Base-by-base conservation (phyloP, 441 rosid genomes). In the Croton setiger region DNA sequence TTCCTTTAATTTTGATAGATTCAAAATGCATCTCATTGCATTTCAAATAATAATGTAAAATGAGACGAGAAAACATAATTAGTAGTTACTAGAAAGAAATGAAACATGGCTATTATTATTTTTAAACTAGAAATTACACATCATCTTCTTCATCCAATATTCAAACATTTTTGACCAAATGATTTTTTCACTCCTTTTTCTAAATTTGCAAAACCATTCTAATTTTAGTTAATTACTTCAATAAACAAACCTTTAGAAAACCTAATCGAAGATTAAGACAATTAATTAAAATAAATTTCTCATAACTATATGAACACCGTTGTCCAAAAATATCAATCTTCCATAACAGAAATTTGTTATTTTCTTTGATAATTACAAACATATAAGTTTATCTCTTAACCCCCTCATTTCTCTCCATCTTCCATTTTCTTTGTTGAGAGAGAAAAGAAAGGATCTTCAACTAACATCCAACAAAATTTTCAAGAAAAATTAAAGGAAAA, bases 341-440 rank as follows among this genome's bases (percentile, higher is more conserved):
- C 9, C 49, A 49, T 51, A 66, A 58, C 70, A 8, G 82, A 85
- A 27, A 82, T 81, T 67, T 62, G 84, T 79, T 83, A 78, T 55
- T 56, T 56, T 56, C 39, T 60, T 39, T 66, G 31, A 27, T 27
- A 27, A 27, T 27, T 27, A 27, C 68, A 72, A 68, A 80, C 75
- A 69, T 74, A 54, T 73, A 66, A 70, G 68, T 76, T 75, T 23
- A 7, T 20, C 12, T 5, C 68, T 76, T 78, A 85, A n/a, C n/a
- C 84, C 60, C 77, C 69, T 39, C 81, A 86, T 83, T 77, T 82
- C 85, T 86, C 88, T 73, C 81, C 79, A 79, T 81, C 82, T 61
- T 72, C 69, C 75, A 53, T 73, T 72, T 69, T 35, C 71, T 74
- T 73, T 68, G 78, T 78, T 73, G 74, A 66, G 61, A 68, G 78